Conservation (phyloP, 2,329 filamentous ascomycete genomes). For the Pseudogymnoascus sp. region DNA sequence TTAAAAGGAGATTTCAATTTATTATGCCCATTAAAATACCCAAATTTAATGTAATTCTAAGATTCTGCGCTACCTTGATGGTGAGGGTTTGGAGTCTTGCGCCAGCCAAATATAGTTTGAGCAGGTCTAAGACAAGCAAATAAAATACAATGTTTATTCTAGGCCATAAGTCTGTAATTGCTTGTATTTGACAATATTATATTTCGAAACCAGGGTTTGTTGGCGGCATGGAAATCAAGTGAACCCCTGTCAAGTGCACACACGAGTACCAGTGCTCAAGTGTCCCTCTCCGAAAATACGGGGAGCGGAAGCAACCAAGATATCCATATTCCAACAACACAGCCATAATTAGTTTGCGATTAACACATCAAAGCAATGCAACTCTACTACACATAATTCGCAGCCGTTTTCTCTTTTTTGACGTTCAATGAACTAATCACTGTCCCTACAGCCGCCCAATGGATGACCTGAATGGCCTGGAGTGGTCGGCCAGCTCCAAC, state of each 20-base stretch:
- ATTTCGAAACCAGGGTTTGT: not conserved
- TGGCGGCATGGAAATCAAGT: not conserved
- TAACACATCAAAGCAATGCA: constrained; percentile 3
- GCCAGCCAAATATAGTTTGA: not conserved
- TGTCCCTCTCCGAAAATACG: not conserved
- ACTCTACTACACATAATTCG: not conserved
- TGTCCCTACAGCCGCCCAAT: constrained; percentile 30
- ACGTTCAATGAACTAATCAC: not conserved
- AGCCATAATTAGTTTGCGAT: constrained; percentile 7
- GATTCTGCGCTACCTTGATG: not conserved
- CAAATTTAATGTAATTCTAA: constrained; percentile 1
- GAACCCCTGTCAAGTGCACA: not conserved
- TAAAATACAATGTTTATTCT: not conserved
- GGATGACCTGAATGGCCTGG: constrained; percentile 54
- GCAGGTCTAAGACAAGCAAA: not conserved
- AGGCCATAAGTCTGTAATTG: not conserved
- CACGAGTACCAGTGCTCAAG: not conserved
- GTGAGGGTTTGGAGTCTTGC: not conserved
- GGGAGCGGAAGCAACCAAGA: constrained; percentile 6
- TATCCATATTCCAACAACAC: constrained; percentile 4
- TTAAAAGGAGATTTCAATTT: constrained; percentile 6
- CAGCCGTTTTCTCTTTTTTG: not conserved
- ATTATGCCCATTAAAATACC: constrained; percentile 6
- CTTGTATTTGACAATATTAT: not conserved
- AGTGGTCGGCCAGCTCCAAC: constrained; percentile 41